Conservation (phyloP, 306 rosid genomes). For the Gastrolobium villosum region DNA sequence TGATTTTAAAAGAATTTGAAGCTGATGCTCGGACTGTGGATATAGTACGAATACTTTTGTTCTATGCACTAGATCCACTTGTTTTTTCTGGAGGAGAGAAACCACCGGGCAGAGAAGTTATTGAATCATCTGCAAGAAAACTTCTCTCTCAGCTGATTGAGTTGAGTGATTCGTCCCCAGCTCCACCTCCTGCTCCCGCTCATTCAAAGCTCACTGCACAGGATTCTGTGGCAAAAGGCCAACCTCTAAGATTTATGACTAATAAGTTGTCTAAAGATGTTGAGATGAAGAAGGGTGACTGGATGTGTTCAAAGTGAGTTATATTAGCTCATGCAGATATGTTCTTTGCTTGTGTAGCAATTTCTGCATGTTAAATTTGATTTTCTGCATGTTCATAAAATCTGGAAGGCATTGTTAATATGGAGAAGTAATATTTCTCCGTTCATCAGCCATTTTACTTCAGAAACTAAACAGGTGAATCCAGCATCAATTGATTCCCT, state of each 20-base stretch:
- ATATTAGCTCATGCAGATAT: conserved; percentile 13
- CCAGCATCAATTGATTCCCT: conserved; percentile 15
- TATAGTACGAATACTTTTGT: conserved; percentile 78
- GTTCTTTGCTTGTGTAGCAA: conserved; percentile 29
- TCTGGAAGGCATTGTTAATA: conserved; percentile 28
- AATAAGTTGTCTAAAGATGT: conserved; percentile 49
- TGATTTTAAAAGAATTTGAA: conserved; percentile 68
- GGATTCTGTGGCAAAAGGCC: conserved; percentile 44
- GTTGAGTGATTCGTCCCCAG: conserved; percentile 70
- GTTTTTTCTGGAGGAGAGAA: conserved; percentile 75
- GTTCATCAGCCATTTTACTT: conserved; percentile 13
- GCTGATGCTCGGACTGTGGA: conserved; percentile 90
- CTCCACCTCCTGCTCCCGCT: conserved; percentile 62
- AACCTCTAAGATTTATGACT: conserved; percentile 38
- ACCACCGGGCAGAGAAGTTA: conserved; percentile 71
- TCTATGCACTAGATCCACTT: conserved; percentile 81
- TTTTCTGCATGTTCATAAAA: conserved; percentile 29
- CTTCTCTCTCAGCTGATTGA: conserved; percentile 76
- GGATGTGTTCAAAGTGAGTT: conserved; percentile 93
- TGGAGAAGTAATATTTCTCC: conserved; percentile 36
- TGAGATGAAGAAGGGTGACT: conserved; percentile 86
- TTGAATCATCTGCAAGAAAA: conserved; percentile 81
- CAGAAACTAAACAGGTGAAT: conserved; percentile 29
- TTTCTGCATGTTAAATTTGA: conserved; percentile 19
- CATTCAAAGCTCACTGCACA: conserved; percentile 54